Evolutionary conservation across 2,329 filamentous ascomycete genomes (phyloP), one percentile per base, ranked within the genome.

Genomic region (Thielaviopsis ethacetica): DNA sequence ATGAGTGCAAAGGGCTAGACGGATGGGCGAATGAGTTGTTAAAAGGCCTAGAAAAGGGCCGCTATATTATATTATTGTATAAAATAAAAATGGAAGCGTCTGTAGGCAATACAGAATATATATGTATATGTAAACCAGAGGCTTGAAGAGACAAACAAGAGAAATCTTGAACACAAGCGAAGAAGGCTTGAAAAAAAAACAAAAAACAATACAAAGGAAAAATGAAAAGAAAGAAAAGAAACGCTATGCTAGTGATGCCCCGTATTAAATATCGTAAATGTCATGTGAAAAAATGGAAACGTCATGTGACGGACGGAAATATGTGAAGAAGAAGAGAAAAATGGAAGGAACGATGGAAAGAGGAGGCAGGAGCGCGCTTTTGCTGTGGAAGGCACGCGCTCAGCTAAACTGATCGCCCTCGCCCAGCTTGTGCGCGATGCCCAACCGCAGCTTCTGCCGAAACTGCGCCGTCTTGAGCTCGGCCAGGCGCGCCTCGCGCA

Each of bases 331-430:
- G 13, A 13, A 10, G 30, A 34, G 12, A 38, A 15, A 44, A 44
- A 17, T 15, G 38, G 15, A 19, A 49, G 17, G 44, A n/a, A 49
- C n/a, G 21, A 3, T 2, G 10, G 7, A 49, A 21, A 19, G n/a
- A 10, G 30, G 7, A 34, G 30, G 10, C 7, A 34, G 30, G 30
- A 10, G 10, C 30, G 30, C 30, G 30, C 4, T n/a, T n/a, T 44
- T 5, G 38, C 38, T 5, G 7, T 5, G 7, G 13, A 44, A 44
- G 13, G 38, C 12, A 44, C 3, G 15, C 38, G 38, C 15, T 56
- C 53, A 63, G 50, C 79, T 84, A 63, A 88, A 88, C 62, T 85
- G 82, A 68, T 88, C 84, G 0, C 79, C 78, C 63, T 82, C 76
- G 0, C 79, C 80, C n/a, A 82, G 71, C 61, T 61, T 57, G 54